These are phyloP conservation scores for Scedosporium dehoogii DNA, from an alignment of 2,329 filamentous ascomycete genomes.

Conservation along the genomic window DNA sequence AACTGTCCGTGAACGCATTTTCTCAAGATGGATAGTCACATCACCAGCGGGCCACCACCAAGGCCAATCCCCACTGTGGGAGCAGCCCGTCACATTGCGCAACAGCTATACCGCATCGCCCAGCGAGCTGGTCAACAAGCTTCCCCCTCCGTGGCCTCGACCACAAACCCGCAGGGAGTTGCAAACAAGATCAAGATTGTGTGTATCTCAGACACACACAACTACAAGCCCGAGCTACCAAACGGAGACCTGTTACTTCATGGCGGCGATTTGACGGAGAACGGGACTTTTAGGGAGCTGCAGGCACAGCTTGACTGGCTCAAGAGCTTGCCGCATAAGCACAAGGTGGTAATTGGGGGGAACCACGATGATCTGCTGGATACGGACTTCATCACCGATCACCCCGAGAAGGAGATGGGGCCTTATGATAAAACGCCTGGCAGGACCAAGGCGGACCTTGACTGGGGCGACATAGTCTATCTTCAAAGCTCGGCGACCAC, in stretches of 20 bases:
- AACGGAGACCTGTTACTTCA: slow-evolving; percentile 35
- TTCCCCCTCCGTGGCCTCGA: background rate
- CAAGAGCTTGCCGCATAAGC: slow-evolving; percentile 38
- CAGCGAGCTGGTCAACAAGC: background rate
- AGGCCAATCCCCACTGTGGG: background rate
- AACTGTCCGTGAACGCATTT: background rate
- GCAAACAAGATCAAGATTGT: slow-evolving; percentile 1
- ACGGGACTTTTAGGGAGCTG: slow-evolving; percentile 61
- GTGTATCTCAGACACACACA: slow-evolving; percentile 29
- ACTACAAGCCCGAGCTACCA: slow-evolving; percentile 24
- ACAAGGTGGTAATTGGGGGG: slow-evolving; percentile 37
- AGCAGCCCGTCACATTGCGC: background rate
- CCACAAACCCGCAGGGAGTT: background rate
- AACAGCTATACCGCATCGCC: background rate
- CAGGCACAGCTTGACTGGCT: slow-evolving; percentile 64
- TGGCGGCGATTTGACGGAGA: slow-evolving; percentile 35
- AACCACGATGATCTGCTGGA: slow-evolving; percentile 32
- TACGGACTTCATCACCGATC: slow-evolving; percentile 28
- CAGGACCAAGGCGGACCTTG: slow-evolving; percentile 25
- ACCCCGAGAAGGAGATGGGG: background rate
- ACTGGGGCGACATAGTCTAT: slow-evolving; percentile 64
- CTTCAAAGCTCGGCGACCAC: slow-evolving; percentile 60
- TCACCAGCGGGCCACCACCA: background rate
- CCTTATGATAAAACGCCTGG: background rate
- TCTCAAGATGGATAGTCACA: slow-evolving; percentile 1